Percentiles rank a stretch among this genome's conserved stretches.
Evolutionary conservation across 2,329 filamentous ascomycete species (phyloP).

Genomic region (Didymella lethalis): DNA sequence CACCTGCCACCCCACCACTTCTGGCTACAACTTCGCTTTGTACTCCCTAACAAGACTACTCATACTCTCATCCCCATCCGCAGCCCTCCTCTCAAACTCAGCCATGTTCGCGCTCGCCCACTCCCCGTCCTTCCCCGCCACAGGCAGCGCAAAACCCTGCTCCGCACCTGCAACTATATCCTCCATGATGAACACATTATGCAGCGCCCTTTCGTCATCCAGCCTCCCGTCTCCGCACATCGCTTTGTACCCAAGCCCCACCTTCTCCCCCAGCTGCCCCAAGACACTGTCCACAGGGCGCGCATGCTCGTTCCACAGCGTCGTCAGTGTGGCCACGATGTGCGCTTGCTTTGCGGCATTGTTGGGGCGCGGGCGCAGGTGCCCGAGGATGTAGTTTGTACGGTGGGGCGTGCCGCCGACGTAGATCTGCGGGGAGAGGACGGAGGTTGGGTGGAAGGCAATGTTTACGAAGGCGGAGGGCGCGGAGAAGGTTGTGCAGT

Average conservation of each 20-base stretch:
- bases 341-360: conserved; percentile 19
- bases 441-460: conserved; percentile 37
- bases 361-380: conserved; percentile 32
- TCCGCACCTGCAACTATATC: conserved; percentile 38
- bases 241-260: background rate
- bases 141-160: conserved; percentile 36
- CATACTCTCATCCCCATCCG: conserved; percentile 35
- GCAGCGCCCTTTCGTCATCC: conserved; percentile 28
- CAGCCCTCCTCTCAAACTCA: conserved; percentile 34
- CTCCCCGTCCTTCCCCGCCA: conserved; percentile 34
- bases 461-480: conserved; percentile 57
- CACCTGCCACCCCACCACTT: background rate
- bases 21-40: conserved; percentile 1
- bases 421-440: background rate
- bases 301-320: conserved; percentile 31
- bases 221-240: conserved; percentile 21
- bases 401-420: conserved; percentile 3
- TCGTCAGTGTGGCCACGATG: conserved; percentile 22
- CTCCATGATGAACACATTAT: conserved; percentile 39
- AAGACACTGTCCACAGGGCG: background rate
- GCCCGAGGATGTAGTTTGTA: conserved; percentile 35
- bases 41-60: conserved; percentile 27
- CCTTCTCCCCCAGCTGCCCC: background rate
- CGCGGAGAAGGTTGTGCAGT: conserved; percentile 53
- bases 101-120: conserved; percentile 34